These are phyloP conservation scores for Nicotiana sylvestris DNA, from an alignment of 257 asterid genomes.

Conservation along the genomic window DNA sequence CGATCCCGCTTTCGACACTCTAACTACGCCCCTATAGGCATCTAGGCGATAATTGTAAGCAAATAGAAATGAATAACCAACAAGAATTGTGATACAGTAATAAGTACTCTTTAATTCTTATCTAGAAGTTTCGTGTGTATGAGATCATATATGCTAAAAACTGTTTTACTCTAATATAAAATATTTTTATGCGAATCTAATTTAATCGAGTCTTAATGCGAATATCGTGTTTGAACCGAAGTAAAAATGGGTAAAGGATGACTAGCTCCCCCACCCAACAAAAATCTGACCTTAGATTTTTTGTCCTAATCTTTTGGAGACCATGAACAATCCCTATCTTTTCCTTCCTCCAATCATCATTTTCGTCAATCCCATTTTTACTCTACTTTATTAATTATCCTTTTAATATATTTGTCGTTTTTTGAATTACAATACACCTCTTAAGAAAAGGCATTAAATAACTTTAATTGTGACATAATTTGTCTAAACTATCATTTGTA, in stretches of 20 bases:
- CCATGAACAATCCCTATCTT: conserved; percentile 34
- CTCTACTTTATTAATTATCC: neutral
- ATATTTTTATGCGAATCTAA: accelerated
- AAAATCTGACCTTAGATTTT: conserved; percentile 53
- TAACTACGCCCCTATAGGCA: too few relatives aligned
- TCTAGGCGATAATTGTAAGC: too few relatives aligned
- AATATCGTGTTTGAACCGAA: neutral
- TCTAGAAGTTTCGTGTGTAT: too few relatives aligned
- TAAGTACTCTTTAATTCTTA: too few relatives aligned
- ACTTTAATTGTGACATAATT: neutral
- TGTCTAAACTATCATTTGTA: neutral
- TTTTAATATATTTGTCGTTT: too few relatives aligned
- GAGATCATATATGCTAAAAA: too few relatives aligned
- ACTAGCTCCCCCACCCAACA: conserved; percentile 42
- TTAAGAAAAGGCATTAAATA: neutral
- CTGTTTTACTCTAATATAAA: too few relatives aligned
- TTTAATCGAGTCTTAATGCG: too few relatives aligned
- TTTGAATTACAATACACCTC: neutral
- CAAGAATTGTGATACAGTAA: accelerated
- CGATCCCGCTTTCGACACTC: accelerated
- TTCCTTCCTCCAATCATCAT: conserved; percentile 18
- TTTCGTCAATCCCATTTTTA: conserved; percentile 12
- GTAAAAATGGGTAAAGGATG: conserved; percentile 20
- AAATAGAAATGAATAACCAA: too few relatives aligned
- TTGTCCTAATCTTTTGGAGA: conserved; percentile 73